Base-by-base conservation (phyloP, 148 eudicot genomes). In the Arbutus unedo region DNA sequence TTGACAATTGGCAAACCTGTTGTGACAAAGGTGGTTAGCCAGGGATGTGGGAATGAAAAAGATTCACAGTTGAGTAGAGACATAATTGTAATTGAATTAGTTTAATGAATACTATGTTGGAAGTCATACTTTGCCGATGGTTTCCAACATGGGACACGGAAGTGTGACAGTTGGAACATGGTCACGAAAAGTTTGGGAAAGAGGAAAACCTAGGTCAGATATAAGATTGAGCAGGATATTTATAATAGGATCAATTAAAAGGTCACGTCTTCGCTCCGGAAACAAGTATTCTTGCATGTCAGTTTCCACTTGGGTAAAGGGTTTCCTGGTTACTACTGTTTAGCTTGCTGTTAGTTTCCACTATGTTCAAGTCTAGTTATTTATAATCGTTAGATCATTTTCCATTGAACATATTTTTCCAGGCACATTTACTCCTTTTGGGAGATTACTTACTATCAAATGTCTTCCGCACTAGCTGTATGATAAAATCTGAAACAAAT, bases 1-100 rank as follows among this genome's bases (percentile, higher is more conserved):
- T 87, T 97, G 83, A 97, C 99, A 64, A 87, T 92, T 74, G 99
- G 99, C 70, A 94, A 88, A 81, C 99, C 99, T 79, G 87, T 89
- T 82, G 97, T 97, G 86, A 94, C 93, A 8, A 90, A 91, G 88
- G 95, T 97, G 62, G 79, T 93, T 77, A 87, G 93, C n/a, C 84
- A 78, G 82, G 91, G 84, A 73, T 74, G 48, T 55, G 87, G 78
- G 57, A 78, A 67, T 76, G 82, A 87, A 83, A 64, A 78, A 15
- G 59, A 75, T 81, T 14, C 83, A 85, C 81, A 87, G 93, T 88
- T 90, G 85, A 87, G 92, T 89, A 15, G 47, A 79, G 25, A 15
- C 54, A 31, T 49, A 51, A 45, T 1, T 16, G 13, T 19, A 62
- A 25, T 10, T 38, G 45, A 19, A 10, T 25, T 38, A 16, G 25